These are phyloP conservation scores for Daucus carota DNA, from an alignment of 129 eudicot genomes.

Conservation along the genomic window DNA sequence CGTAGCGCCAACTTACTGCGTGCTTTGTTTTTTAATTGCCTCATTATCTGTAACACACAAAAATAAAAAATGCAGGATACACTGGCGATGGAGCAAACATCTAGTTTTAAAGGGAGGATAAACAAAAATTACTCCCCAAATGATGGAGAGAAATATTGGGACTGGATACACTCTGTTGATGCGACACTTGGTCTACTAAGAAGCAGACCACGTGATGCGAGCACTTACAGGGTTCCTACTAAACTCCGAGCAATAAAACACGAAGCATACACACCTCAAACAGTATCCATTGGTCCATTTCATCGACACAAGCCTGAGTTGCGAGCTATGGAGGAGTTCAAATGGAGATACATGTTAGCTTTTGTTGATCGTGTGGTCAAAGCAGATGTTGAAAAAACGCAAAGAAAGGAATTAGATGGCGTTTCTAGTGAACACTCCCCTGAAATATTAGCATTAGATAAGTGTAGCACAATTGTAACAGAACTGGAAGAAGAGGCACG, in stretches of 20 bases:
- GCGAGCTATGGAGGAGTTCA: constrained; percentile 5
- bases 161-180: not conserved
- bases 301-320: not conserved
- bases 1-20: not conserved
- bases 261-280: constrained; percentile 1
- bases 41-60: not conserved
- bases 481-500: constrained; percentile 3
- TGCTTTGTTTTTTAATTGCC: not conserved
- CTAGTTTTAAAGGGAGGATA: not conserved
- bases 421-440: not conserved
- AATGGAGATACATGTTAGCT: constrained; percentile 6
- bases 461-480: not conserved
- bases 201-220: not conserved
- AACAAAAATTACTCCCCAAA: not conserved
- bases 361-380: not conserved
- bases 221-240: not conserved
- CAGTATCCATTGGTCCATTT: not conserved
- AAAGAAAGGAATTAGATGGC: not conserved
- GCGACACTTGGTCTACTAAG: not conserved
- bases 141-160: not conserved
- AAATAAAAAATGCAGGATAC: not conserved
- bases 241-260: not conserved
- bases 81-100: not conserved
- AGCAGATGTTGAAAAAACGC: not conserved
- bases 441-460: not conserved